Percentiles rank a stretch among this genome's conserved stretches.
Evolutionary conservation across 2,329 filamentous ascomycete species (phyloP).

Genomic region (Cercospora citrullina): DNA sequence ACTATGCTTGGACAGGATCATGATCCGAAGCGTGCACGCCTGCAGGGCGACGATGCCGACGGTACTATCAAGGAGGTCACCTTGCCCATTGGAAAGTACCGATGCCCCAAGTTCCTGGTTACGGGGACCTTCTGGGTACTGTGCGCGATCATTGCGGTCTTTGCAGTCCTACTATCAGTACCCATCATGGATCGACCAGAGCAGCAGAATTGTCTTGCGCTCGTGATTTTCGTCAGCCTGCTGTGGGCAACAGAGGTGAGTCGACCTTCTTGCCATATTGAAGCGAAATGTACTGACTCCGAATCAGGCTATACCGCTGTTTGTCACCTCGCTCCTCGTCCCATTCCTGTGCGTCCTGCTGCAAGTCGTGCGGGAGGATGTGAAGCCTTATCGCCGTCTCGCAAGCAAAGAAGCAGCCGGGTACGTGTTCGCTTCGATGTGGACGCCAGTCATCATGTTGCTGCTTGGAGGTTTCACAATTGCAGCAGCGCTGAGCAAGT

Average conservation of each 20-base stretch:
- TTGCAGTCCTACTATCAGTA: constrained; percentile 69
- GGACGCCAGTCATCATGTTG: constrained; percentile 99
- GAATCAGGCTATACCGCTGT: constrained; percentile 81
- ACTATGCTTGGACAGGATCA: constrained; percentile 76
- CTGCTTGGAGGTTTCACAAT: constrained; percentile 94
- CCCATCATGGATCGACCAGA: constrained; percentile 84
- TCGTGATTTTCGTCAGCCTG: constrained; percentile 90
- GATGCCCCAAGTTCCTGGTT: constrained; percentile 77
- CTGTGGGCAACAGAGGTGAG: constrained; percentile 91
- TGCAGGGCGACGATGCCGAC: constrained; percentile 82
- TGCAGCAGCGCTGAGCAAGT: constrained; percentile 91
- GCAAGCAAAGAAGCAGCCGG: constrained; percentile 76
- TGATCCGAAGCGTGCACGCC: constrained; percentile 65
- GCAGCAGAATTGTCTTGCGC: constrained; percentile 92
- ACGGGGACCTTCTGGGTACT: constrained; percentile 79
- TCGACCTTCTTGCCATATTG: not conserved
- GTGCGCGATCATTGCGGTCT: constrained; percentile 68
- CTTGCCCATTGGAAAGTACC: constrained; percentile 78
- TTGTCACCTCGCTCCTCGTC: constrained; percentile 91
- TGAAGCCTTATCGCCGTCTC: constrained; percentile 67
- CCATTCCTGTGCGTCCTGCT: constrained; percentile 90
- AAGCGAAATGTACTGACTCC: constrained; percentile 25
- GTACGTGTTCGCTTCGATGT: constrained; percentile 93
- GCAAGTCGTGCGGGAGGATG: constrained; percentile 76
- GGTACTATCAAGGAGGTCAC: constrained; percentile 65